phyloP scores from a whole-genome alignment of 2,329 filamentous ascomycete genomes.

The Clonostachys sp. region DNA sequence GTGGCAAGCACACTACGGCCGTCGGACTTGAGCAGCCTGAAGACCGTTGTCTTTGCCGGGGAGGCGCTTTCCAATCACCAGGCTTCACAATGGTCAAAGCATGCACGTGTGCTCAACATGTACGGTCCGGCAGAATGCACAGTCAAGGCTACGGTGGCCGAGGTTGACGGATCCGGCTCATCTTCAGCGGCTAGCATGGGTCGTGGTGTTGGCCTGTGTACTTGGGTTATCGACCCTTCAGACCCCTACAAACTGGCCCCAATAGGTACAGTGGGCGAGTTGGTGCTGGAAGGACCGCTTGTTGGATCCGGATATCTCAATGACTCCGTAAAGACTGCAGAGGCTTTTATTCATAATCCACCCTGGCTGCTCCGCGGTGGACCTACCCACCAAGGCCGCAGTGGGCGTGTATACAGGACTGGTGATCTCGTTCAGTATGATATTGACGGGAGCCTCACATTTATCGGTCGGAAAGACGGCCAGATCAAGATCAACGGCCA shows the following conservation, averaged over 20 bases:
- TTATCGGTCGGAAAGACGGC: constrained; percentile 47
- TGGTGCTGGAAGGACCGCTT: constrained; percentile 35
- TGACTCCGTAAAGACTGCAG: constrained; percentile 19
- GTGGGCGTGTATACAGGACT: constrained; percentile 32
- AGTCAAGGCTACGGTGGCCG: constrained; percentile 13
- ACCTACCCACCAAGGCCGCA: constrained; percentile 1
- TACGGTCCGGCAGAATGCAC: constrained; percentile 41
- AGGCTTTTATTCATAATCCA: constrained; percentile 15
- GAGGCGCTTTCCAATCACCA: constrained; percentile 11
- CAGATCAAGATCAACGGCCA: constrained; percentile 58
- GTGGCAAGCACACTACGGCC: constrained; percentile 5
- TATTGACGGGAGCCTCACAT: constrained; percentile 30
- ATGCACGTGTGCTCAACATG: constrained; percentile 13
- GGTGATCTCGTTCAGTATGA: constrained; percentile 39
- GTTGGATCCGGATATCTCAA: constrained; percentile 46
- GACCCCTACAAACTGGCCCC: constrained; percentile 1
- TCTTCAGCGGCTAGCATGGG: constrained; percentile 13
- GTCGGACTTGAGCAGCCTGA: constrained; percentile 1
- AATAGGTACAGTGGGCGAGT: constrained; percentile 19
- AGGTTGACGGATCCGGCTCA: constrained; percentile 6
- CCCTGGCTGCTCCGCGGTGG: constrained; percentile 5
- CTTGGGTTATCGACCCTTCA: constrained; percentile 14
- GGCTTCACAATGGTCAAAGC: constrained; percentile 4
- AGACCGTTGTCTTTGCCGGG: constrained; percentile 5
- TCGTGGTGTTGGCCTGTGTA: constrained; percentile 1